These are phyloP conservation scores for Taiwanofungus camphoratus DNA, from an alignment of 1,284 basidiomycete species.

Conservation along the genomic window DNA sequence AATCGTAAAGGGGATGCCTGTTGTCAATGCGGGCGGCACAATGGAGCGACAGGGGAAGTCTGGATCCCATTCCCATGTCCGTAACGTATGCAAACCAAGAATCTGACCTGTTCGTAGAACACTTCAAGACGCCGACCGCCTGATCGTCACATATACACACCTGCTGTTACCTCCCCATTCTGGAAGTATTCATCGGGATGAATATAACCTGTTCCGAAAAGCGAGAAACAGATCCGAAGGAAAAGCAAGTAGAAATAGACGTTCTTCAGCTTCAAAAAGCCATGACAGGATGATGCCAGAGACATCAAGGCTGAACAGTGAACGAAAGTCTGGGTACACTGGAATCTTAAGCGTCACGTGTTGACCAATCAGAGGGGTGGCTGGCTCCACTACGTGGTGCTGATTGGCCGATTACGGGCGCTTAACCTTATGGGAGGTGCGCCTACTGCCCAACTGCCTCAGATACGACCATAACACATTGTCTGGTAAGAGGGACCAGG, in stretches of 20 bases:
- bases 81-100: constrained; percentile 24
- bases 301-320: too few relatives aligned
- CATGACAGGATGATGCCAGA: neutral
- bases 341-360: too few relatives aligned
- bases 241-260: constrained; percentile 18
- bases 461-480: too few relatives aligned
- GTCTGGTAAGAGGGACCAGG: too few relatives aligned
- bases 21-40: constrained; percentile 29
- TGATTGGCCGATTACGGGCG: too few relatives aligned
- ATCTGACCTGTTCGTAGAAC: constrained; percentile 20
- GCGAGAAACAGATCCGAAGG: constrained; percentile 28
- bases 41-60: constrained; percentile 32
- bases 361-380: too few relatives aligned
- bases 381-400: too few relatives aligned
- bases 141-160: constrained; percentile 14
- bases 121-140: neutral
- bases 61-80: constrained; percentile 35
- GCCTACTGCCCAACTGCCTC: too few relatives aligned
- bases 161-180: constrained; percentile 35
- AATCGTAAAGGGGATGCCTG: constrained; percentile 28
- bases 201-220: constrained; percentile 34
- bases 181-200: constrained; percentile 40
- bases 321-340: too few relatives aligned
- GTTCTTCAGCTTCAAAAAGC: neutral
- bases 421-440: too few relatives aligned